Evolutionary conservation across 2,329 filamentous ascomycete genomes (phyloP).

Genomic region (Ceratocystis ficicola): DNA sequence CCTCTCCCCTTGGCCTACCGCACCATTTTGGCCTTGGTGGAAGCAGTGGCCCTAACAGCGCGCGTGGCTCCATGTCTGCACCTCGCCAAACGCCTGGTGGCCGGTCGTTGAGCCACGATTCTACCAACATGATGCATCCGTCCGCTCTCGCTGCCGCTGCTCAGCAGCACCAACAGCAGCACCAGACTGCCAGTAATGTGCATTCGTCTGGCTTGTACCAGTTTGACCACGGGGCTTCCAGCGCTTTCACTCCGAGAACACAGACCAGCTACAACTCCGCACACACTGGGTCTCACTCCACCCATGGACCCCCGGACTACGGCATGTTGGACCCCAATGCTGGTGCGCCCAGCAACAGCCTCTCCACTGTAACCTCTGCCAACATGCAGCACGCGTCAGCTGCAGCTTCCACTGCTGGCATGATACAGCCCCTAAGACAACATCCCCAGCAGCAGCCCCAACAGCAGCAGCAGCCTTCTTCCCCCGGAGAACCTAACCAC

Average conservation of each 20-base stretch:
- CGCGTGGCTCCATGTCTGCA: slow-evolving; percentile 12
- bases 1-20: slow-evolving; percentile 18
- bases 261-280: neutral
- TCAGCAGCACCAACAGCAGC: slow-evolving; percentile 10
- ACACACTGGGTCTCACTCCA: neutral
- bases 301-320: slow-evolving; percentile 2
- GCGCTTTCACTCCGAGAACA: slow-evolving; percentile 18
- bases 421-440: neutral
- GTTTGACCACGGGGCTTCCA: neutral
- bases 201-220: neutral
- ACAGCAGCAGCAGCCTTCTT: slow-evolving; percentile 6
- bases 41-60: neutral
- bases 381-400: neutral
- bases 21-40: slow-evolving; percentile 8
- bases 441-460: slow-evolving; percentile 2
- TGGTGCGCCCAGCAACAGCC: neutral
- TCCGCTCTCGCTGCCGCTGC: slow-evolving; percentile 1
- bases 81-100: slow-evolving; percentile 10
- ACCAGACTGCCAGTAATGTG: neutral
- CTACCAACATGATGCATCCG: slow-evolving; percentile 10
- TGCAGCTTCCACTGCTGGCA: neutral
- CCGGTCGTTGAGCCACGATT: slow-evolving; percentile 20
- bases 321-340: neutral
- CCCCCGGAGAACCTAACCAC: slow-evolving; percentile 16
- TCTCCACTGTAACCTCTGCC: neutral